Percentiles rank a stretch among this genome's conserved stretches.
Conservation (phyloP, 2,329 filamentous ascomycete genomes). For the Metarhizium album region DNA sequence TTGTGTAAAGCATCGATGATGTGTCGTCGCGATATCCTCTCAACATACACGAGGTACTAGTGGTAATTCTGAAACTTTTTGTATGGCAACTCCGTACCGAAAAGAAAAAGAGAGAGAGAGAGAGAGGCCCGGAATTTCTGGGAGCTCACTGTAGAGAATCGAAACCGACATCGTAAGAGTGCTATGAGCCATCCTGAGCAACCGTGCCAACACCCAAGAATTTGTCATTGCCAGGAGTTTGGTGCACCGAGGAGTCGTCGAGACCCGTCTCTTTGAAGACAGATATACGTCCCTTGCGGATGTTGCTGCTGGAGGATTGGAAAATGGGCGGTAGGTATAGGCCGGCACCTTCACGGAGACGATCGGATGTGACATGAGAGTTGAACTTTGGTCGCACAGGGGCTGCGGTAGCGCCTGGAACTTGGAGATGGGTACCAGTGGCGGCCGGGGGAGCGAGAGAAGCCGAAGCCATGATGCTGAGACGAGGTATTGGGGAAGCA, state of each 20-base stretch:
- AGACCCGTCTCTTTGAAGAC: conserved; percentile 42
- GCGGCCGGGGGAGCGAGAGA: neutral
- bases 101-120: no score
- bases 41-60: no score
- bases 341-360: conserved; percentile 36
- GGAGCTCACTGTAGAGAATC: neutral
- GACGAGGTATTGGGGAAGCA: neutral
- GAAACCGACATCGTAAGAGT: neutral
- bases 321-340: conserved; percentile 27
- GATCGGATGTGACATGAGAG: conserved; percentile 38
- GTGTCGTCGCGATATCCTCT: neutral
- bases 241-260: conserved; percentile 15
- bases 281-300: conserved; percentile 39
- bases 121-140: no score
- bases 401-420: neutral
- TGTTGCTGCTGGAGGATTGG: conserved; percentile 29
- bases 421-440: conserved; percentile 2
- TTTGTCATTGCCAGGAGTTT: neutral
- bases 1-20: neutral
- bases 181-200: neutral
- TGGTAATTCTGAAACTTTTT: no score
- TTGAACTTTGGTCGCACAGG: conserved; percentile 37
- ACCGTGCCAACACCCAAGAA: neutral
- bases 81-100: no score
- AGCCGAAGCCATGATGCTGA: neutral